Percentiles rank a stretch among this genome's conserved stretches.
phyloP scores from a whole-genome alignment of 305 asterid genomes.

The Fraxinus dipetala region DNA sequence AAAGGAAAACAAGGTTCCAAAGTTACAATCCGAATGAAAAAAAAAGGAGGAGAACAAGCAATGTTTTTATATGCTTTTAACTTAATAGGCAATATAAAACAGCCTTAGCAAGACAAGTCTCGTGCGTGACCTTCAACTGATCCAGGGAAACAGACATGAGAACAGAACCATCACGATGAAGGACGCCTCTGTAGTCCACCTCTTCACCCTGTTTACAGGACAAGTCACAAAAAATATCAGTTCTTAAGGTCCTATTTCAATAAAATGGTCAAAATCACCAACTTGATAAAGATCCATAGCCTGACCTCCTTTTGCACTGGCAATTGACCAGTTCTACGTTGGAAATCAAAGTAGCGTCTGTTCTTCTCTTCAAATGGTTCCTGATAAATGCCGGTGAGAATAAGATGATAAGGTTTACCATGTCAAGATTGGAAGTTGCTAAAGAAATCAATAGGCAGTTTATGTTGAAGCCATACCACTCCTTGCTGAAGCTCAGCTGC shows the following conservation, averaged over 20 bases:
- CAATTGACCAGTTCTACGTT: conserved; percentile 89
- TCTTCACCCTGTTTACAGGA: conserved; percentile 75
- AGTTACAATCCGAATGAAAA: not conserved
- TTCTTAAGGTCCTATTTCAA: conserved; percentile 13
- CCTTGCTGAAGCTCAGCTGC: conserved; percentile 94
- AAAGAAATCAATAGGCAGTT: conserved; percentile 14
- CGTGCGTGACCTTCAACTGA: conserved; percentile 73
- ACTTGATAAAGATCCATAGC: not conserved
- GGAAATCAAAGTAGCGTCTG: conserved; percentile 91
- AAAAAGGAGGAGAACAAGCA: not conserved
- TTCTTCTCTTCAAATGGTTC: conserved; percentile 89
- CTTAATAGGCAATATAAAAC: not conserved
- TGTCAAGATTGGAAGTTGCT: conserved; percentile 19
- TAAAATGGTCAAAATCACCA: not conserved
- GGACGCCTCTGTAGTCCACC: conserved; percentile 91
- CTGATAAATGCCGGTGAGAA: conserved; percentile 39
- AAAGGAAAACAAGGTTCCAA: conserved; percentile 10
- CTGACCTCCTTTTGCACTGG: conserved; percentile 90
- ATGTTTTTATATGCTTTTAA: not conserved
- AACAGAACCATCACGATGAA: conserved; percentile 99
- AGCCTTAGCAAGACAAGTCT: conserved; percentile 4
- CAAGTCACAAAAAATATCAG: conserved; percentile 6
- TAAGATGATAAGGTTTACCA: not conserved
- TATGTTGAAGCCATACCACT: conserved; percentile 62
- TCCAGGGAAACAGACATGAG: conserved; percentile 87